phyloP scores from a whole-genome alignment of 139 green algal genomes.

The Edaphochlamys debaryana region DNA sequence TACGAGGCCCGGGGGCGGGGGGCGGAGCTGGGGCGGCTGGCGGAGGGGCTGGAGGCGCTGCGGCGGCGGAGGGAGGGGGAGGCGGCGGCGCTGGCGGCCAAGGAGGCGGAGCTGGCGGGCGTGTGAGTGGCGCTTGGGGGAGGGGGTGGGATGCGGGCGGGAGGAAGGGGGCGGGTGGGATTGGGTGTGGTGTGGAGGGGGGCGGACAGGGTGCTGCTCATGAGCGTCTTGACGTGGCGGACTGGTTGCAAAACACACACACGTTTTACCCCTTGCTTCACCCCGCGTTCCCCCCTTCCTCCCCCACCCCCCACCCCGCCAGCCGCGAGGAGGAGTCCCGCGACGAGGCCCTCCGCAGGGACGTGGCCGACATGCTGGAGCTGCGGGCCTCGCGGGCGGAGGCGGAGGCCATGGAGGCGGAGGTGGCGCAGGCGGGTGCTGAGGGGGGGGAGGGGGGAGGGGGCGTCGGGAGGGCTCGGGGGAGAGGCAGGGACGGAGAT shows the following conservation, averaged over 20 bases:
- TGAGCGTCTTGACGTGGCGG: too few species aligned
- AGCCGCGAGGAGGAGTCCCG: background rate
- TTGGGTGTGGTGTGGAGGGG: too few species aligned
- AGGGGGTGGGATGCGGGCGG: too few species aligned
- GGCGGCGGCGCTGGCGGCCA: background rate
- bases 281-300: too few species aligned
- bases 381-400: constrained; percentile 36
- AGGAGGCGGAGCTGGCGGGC: background rate
- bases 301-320: background rate
- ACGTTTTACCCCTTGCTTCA: too few species aligned
- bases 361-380: constrained; percentile 41
- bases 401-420: constrained; percentile 26
- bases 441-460: background rate
- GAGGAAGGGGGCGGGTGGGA: background rate
- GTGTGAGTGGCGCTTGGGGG: background rate
- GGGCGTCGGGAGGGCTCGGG: background rate
- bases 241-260: too few species aligned
- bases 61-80: constrained; percentile 36
- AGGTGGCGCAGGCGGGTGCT: background rate
- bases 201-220: too few species aligned
- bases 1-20: constrained; percentile 29
- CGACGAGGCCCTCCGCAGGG: constrained; percentile 10
- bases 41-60: constrained; percentile 5
- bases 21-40: constrained; percentile 8
- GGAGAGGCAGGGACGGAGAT: background rate